Percentiles rank a stretch among this genome's conserved stretches.
phyloP scores from a whole-genome alignment of 345 rosid genomes.

The Fremontodendron californicum region DNA sequence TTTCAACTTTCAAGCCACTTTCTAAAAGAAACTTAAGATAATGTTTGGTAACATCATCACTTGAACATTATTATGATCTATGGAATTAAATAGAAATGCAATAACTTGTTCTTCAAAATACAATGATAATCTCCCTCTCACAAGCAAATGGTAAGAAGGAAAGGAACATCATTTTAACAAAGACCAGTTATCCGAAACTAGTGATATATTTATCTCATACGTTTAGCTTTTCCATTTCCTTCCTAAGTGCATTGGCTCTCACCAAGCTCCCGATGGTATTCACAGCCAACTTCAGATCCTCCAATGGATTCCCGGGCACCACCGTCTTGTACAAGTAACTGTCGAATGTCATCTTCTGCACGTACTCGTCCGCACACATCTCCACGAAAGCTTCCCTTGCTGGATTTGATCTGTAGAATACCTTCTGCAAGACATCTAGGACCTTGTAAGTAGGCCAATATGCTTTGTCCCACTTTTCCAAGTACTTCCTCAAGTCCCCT shows the following conservation, averaged over 20 bases:
- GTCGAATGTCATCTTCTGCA: conserved; percentile 72
- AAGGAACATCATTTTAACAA: not conserved
- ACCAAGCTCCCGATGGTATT: conserved; percentile 94
- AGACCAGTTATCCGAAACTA: not conserved
- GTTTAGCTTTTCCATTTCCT: conserved; percentile 78
- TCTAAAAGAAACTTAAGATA: not conserved
- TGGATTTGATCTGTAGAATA: conserved; percentile 80
- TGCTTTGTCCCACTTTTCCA: conserved; percentile 95
- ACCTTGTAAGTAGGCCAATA: conserved; percentile 94
- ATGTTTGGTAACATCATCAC: not conserved
- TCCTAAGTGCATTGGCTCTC: conserved; percentile 80
- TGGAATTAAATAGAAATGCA: not conserved
- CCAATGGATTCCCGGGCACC: conserved; percentile 74
- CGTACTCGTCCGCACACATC: conserved; percentile 89
- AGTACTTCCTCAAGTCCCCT: conserved; percentile 74
- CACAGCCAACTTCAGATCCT: conserved; percentile 83
- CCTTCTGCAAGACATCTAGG: conserved; percentile 76
- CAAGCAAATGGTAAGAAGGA: not conserved
- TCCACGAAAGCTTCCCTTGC: conserved; percentile 92
- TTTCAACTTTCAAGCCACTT: not conserved
- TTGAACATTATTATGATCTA: not conserved
- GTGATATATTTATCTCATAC: conserved; percentile 26
- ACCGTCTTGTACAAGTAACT: conserved; percentile 86
- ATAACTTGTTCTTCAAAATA: not conserved
- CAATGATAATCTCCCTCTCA: not conserved